phyloP scores from a whole-genome alignment of 306 rosid species.

The Senna tora region DNA sequence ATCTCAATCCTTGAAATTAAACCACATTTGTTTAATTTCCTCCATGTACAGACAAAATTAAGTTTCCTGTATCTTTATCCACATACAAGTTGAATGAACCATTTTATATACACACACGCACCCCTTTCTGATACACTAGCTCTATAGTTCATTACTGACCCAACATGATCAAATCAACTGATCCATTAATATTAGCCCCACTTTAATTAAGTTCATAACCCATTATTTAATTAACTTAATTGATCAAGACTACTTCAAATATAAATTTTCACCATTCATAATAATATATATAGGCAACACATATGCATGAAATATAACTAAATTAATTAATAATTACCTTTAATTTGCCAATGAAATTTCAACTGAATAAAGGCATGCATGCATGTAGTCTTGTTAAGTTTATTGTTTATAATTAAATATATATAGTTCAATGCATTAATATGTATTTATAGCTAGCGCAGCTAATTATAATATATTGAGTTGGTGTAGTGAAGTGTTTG shows the following conservation, averaged over 20 bases:
- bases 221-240: neutral
- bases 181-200: no score
- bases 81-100: conserved; percentile 43
- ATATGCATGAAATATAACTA: no score
- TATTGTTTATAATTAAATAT: neutral
- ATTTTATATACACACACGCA: neutral
- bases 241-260: no score
- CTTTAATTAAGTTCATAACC: neutral
- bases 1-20: conserved; percentile 65
- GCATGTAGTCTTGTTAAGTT: neutral
- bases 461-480: conserved; percentile 39
- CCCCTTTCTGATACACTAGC: no score
- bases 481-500: conserved; percentile 32
- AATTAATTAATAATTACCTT: no score
- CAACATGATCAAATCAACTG: neutral
- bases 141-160: neutral
- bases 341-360: no score
- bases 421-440: neutral
- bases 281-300: no score
- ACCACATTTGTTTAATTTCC: conserved; percentile 38
- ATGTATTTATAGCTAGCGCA: neutral
- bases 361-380: no score
- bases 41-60: conserved; percentile 42
- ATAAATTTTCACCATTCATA: no score
- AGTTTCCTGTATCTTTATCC: conserved; percentile 38